These are phyloP conservation scores for Inga laurina DNA, from an alignment of 306 rosid genomes.

Conservation along the genomic window DNA sequence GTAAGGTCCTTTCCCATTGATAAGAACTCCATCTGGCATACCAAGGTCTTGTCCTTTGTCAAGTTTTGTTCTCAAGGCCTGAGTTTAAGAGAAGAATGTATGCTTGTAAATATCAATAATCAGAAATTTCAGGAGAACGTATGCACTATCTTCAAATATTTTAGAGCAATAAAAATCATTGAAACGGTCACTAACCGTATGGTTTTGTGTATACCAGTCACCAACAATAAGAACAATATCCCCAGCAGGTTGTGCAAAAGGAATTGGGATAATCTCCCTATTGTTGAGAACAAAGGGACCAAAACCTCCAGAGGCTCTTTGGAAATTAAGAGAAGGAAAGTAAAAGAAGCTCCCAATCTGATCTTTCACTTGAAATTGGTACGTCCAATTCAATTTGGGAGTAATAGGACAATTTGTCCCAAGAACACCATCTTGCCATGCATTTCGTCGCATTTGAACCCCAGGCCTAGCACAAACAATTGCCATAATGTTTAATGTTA, in stretches of 20 bases:
- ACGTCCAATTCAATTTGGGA: conserved; percentile 65
- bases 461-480: conserved; percentile 67
- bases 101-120: background rate
- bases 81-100: background rate
- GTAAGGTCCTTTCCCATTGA: conserved; percentile 18
- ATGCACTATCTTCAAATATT: background rate
- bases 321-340: conserved; percentile 59
- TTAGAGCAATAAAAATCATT: background rate
- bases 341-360: conserved; percentile 72
- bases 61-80: conserved; percentile 1
- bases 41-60: background rate
- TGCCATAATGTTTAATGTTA: background rate
- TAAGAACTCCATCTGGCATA: conserved; percentile 13
- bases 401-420: conserved; percentile 78
- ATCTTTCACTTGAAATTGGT: conserved; percentile 69
- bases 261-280: background rate
- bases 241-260: conserved; percentile 6
- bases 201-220: conserved; percentile 16
- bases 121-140: background rate
- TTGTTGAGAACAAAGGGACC: conserved; percentile 35
- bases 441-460: conserved; percentile 70
- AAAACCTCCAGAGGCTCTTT: conserved; percentile 69
- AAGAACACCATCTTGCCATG: conserved; percentile 64
- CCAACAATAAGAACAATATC: background rate
- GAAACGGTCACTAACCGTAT: conserved; percentile 26